Base-by-base conservation (phyloP, 1,139 yeast genomes). In the Debaryomyces sp. region DNA sequence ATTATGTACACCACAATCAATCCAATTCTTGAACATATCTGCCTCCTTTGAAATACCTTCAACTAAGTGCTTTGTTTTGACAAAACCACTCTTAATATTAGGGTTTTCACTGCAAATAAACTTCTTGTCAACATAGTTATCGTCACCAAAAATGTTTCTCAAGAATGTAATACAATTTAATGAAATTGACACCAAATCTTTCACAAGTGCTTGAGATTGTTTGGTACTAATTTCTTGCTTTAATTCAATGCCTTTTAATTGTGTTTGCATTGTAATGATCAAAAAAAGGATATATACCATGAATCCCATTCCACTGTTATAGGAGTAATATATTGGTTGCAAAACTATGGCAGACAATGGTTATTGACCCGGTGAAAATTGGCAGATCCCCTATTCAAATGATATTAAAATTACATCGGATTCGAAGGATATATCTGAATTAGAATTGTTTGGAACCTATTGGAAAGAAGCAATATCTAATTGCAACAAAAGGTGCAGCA, bases 131-230 rank as follows among this genome's bases (percentile, higher is more conserved):
- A 64, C 63, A 55, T 79, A 81, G 53, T 67, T 68, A 2, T 69
- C 73, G 48, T 80, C 83, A 6, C 75, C 77, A 50, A 81, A 81
- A 17, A 81, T 58, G 2, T 80, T 80, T 50, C 86, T 64, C 23
- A 80, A 59, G 54, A 71, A 80, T 1, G 81, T 74, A n/a, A 81
- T 64, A 53, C 84, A 78, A 1, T 83, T 81, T 52, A 80, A 66
- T 0, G 82, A 74, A 70, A 77, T 75, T 3, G 68, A 62, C 26
- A 79, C 56, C 62, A 77, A 67, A 4, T 79, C 71, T 43, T 77
- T 73, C 4, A 78, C 63, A 48, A 77, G 57, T 51, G 67, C 68
- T 49, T 72, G 75, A 6, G 77, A 70, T 53, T 73, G 75, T 29
- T 63, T 63, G 1, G 57, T 52, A 1, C 66, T 58, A 18, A 41